A percentile compares a stretch with the other conserved stretches of the same genome.
Conservation (phyloP, 2,329 filamentous ascomycete genomes). For the Fusarium tricinctum region DNA sequence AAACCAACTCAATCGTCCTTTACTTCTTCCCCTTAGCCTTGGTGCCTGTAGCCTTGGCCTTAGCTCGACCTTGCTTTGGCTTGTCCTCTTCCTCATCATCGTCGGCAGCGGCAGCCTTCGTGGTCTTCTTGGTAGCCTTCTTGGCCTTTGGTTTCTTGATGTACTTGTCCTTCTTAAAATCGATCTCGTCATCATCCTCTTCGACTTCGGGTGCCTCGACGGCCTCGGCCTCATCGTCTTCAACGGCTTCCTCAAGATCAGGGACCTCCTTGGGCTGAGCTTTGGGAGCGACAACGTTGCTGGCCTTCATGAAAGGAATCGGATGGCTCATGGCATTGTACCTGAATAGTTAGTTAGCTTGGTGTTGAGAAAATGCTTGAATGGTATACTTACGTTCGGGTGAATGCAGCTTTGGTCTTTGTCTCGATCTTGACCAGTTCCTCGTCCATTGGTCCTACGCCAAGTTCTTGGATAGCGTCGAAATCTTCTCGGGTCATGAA, state of each 20-base stretch:
- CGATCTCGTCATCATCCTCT: constrained; percentile 79
- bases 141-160: constrained; percentile 89
- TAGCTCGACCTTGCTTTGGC: constrained; percentile 64
- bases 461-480: constrained; percentile 91
- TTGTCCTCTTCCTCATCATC: constrained; percentile 61
- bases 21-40: constrained; percentile 66
- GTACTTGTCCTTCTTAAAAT: constrained; percentile 95
- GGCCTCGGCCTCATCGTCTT: constrained; percentile 83
- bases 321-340: constrained; percentile 91
- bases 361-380: not conserved
- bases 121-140: constrained; percentile 62
- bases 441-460: constrained; percentile 86
- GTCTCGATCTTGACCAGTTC: constrained; percentile 82
- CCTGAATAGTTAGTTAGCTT: constrained; percentile 59
- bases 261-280: constrained; percentile 81
- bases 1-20: not conserved
- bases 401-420: constrained; percentile 91
- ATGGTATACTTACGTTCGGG: constrained; percentile 76
- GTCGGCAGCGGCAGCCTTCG: constrained; percentile 61
- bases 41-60: constrained; percentile 56
- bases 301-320: constrained; percentile 96
- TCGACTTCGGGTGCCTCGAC: constrained; percentile 71
- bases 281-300: constrained; percentile 79
- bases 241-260: constrained; percentile 95
- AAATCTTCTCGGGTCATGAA: constrained; percentile 95